phyloP scores from a whole-genome alignment of 176 grass and related monocot genomes.

The Carex pumila region DNA sequence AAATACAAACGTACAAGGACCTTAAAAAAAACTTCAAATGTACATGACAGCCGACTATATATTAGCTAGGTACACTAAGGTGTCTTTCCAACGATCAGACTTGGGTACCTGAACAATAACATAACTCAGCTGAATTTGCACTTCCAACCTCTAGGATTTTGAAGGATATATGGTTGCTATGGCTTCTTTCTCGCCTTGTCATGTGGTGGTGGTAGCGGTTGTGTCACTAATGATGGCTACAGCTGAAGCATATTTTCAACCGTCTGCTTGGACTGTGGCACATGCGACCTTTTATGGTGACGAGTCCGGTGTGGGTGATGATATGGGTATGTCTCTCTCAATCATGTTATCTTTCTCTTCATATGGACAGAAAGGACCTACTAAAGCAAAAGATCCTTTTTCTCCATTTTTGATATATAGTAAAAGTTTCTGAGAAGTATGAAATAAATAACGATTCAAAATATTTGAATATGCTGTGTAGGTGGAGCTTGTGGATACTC shows the following conservation, averaged over 20 bases:
- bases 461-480: background rate
- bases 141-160: background rate
- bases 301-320: constrained; percentile 18
- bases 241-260: background rate
- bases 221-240: background rate
- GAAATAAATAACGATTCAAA: background rate
- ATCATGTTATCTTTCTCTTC: no score
- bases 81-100: background rate
- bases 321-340: constrained; percentile 36
- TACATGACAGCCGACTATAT: background rate
- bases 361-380: no score
- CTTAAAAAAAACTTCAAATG: background rate
- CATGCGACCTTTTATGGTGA: constrained; percentile 76
- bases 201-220: background rate
- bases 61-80: background rate
- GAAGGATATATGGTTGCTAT: background rate
- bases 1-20: background rate
- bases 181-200: constrained; percentile 1
- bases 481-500: constrained; percentile 39
- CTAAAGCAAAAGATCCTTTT: background rate
- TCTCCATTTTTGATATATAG: background rate
- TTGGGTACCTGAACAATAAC: background rate
- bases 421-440: background rate
- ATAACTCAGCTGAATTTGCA: background rate
- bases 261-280: constrained; percentile 23